Percentiles rank a stretch among this genome's conserved stretches.
Evolutionary conservation across 345 rosid species (phyloP).

Genomic region (Trapa incisa): DNA sequence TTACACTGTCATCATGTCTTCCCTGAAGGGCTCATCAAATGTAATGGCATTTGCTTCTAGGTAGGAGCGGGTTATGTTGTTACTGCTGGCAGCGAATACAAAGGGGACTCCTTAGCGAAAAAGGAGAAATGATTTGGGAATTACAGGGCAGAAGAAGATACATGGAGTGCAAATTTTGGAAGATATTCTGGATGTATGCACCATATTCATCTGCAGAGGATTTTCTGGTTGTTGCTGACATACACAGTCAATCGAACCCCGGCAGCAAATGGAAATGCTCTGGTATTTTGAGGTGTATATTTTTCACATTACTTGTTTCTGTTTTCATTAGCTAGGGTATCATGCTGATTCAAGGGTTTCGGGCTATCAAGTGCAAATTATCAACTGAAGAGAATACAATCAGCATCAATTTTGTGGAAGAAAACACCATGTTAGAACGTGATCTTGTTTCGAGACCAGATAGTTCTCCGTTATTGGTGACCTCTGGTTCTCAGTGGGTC

Average conservation of each 20-base stretch:
- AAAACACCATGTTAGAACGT: neutral
- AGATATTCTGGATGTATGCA: neutral
- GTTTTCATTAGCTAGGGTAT: neutral
- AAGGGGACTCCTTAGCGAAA: slow-evolving; percentile 75
- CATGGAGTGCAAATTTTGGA: neutral
- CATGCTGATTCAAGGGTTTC: slow-evolving; percentile 2
- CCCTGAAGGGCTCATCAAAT: neutral
- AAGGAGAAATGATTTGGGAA: slow-evolving; percentile 32
- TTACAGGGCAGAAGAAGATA: neutral
- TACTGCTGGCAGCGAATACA: slow-evolving; percentile 54
- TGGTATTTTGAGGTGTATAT: neutral
- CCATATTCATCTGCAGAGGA: neutral
- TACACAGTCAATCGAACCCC: no score
- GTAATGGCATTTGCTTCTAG: slow-evolving; percentile 16
- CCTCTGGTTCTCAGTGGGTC: neutral
- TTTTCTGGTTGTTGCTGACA: neutral
- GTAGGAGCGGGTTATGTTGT: slow-evolving; percentile 80
- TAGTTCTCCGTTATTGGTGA: neutral
- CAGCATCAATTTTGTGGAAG: slow-evolving; percentile 6
- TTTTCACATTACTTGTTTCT: neutral
- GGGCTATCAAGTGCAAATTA: no score
- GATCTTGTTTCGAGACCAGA: neutral
- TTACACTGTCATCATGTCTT: neutral
- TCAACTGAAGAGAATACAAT: neutral
- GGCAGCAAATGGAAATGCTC: no score